These are phyloP conservation scores for Schizopora paradoxa DNA, from an alignment of 1,284 basidiomycete genomes.

Conservation along the genomic window DNA sequence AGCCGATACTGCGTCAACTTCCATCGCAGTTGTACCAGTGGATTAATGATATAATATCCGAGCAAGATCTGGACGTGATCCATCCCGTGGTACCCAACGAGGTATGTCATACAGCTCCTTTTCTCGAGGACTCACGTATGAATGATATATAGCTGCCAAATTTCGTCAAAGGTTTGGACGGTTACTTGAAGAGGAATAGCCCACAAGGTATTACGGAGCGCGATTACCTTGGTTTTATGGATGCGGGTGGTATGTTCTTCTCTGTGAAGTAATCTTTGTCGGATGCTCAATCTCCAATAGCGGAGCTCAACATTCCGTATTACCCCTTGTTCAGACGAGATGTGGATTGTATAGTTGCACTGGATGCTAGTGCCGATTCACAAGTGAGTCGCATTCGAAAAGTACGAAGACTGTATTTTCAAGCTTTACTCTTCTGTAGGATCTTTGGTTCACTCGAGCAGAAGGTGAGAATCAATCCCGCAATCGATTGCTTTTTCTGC, in stretches of 20 bases:
- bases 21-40: constrained; percentile 31
- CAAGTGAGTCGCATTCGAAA: constrained; percentile 24
- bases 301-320: constrained; percentile 38
- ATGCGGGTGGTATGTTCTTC: constrained; percentile 29
- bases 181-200: constrained; percentile 30
- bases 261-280: not conserved
- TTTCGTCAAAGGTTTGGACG: constrained; percentile 35
- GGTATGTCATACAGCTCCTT: constrained; percentile 17
- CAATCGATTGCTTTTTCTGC: not conserved
- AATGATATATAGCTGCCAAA: constrained; percentile 31
- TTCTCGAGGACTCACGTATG: not conserved
- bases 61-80: constrained; percentile 33
- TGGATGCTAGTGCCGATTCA: constrained; percentile 37
- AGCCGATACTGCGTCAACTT: constrained; percentile 31
- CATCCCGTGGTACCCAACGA: constrained; percentile 37
- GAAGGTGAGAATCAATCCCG: constrained; percentile 24
- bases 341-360: constrained; percentile 37
- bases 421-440: constrained; percentile 20
- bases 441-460: constrained; percentile 37
- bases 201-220: constrained; percentile 30
- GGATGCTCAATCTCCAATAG: constrained; percentile 15
- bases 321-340: constrained; percentile 34
- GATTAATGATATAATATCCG: constrained; percentile 31
- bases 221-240: constrained; percentile 36
- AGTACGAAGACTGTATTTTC: not conserved